Evolutionary conservation across 768 basidiomycete species (phyloP).

Genomic region (Heimioporus sp.): DNA sequence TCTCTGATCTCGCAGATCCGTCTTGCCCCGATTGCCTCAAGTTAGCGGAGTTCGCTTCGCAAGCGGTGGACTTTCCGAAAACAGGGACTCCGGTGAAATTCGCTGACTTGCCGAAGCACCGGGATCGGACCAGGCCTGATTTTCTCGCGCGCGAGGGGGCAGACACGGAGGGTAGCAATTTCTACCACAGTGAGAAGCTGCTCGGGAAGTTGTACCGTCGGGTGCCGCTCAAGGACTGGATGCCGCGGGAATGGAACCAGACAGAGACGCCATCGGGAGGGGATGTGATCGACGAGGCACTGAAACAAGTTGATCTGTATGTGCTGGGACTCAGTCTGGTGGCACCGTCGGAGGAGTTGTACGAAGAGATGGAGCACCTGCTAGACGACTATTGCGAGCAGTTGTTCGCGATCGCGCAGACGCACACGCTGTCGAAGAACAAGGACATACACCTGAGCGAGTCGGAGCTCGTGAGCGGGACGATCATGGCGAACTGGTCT

Average conservation of each 20-base stretch:
- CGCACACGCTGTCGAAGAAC: slow-evolving; percentile 38
- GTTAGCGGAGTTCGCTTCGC: slow-evolving; percentile 44
- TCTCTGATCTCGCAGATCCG: slow-evolving; percentile 39
- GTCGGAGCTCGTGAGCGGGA: slow-evolving; percentile 44
- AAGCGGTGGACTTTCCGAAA: slow-evolving; percentile 50
- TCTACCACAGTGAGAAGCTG: slow-evolving; percentile 42
- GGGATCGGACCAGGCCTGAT: slow-evolving; percentile 34
- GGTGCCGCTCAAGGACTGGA: slow-evolving; percentile 37
- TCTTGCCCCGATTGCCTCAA: slow-evolving; percentile 35
- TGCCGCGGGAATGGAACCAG: slow-evolving; percentile 22
- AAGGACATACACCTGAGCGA: slow-evolving; percentile 36
- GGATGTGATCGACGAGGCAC: slow-evolving; percentile 21
- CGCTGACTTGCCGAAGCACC: slow-evolving; percentile 31
- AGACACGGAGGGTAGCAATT: slow-evolving; percentile 18
- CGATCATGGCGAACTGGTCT: slow-evolving; percentile 43
- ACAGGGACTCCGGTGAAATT: slow-evolving; percentile 41
- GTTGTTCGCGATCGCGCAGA: slow-evolving; percentile 32
- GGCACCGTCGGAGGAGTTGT: slow-evolving; percentile 23
- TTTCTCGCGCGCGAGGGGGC: slow-evolving; percentile 43
- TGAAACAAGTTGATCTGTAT: slow-evolving; percentile 25
- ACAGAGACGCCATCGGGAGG: slow-evolving; percentile 26
- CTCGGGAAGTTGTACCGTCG: slow-evolving; percentile 46
- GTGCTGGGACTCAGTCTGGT: slow-evolving; percentile 32
- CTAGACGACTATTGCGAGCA: slow-evolving; percentile 36
- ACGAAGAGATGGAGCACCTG: slow-evolving; percentile 37